These are phyloP conservation scores for Hibiscus syriacus DNA, from an alignment of 345 rosid genomes.

Conservation along the genomic window DNA sequence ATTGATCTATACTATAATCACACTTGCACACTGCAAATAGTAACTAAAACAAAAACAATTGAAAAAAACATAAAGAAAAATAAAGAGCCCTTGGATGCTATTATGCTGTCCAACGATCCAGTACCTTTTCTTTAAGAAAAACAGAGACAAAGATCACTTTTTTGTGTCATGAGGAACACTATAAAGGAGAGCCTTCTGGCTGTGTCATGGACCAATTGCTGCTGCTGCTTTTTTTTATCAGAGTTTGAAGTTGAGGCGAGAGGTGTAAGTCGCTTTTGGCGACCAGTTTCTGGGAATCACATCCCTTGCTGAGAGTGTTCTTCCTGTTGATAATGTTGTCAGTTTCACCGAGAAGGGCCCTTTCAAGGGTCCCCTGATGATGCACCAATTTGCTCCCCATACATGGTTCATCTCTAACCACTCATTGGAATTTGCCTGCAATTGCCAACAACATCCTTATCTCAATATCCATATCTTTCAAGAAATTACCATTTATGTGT, in stretches of 20 bases:
- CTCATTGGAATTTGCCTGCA: slow-evolving; percentile 58
- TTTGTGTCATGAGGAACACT: background rate
- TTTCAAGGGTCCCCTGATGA: slow-evolving; percentile 59
- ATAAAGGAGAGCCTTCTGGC: background rate
- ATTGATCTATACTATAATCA: slow-evolving; percentile 12
- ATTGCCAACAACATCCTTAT: slow-evolving; percentile 25
- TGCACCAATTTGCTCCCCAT: slow-evolving; percentile 96
- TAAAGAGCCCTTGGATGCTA: slow-evolving; percentile 12
- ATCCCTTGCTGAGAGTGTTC: slow-evolving; percentile 70
- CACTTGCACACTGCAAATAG: slow-evolving; percentile 3
- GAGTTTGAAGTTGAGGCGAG: slow-evolving; percentile 62
- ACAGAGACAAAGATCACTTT: background rate
- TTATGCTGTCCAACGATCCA: slow-evolving; percentile 14
- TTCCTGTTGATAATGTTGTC: slow-evolving; percentile 59
- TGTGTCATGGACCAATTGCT: background rate
- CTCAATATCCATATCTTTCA: background rate
- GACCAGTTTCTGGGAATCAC: slow-evolving; percentile 83
- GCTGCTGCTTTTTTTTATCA: no score
- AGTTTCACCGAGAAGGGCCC: slow-evolving; percentile 92
- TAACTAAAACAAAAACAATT: background rate
- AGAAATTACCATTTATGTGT: no score
- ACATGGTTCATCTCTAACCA: slow-evolving; percentile 91
- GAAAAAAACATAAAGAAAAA: background rate
- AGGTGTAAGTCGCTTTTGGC: slow-evolving; percentile 81
- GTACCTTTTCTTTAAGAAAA: background rate